Percentiles rank a stretch among this genome's conserved stretches.
phyloP scores from a whole-genome alignment of 345 rosid genomes.

The Citrus hindsii region DNA sequence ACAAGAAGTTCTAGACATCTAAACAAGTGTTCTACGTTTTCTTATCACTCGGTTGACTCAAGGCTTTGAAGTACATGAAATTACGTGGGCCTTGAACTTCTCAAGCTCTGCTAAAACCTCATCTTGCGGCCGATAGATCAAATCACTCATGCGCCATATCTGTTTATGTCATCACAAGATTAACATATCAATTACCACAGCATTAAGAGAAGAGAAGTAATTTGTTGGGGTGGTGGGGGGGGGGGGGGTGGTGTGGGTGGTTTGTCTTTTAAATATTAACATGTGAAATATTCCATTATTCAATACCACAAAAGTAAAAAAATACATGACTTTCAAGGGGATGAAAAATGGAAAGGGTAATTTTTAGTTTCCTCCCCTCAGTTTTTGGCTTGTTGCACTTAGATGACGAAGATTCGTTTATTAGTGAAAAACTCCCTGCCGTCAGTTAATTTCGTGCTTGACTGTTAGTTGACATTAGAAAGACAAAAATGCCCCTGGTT shows the following conservation, averaged over 20 bases:
- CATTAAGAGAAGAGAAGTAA: not conserved
- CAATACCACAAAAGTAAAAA: not conserved
- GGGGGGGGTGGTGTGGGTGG: too few species aligned
- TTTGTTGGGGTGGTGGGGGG: too few species aligned
- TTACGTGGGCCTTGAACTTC: slow-evolving; percentile 73
- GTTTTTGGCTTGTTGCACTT: too few species aligned
- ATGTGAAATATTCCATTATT: not conserved
- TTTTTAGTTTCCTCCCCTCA: too few species aligned
- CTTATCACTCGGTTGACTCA: slow-evolving; percentile 18
- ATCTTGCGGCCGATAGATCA: slow-evolving; percentile 84
- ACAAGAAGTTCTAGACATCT: not conserved
- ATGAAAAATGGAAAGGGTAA: not conserved
- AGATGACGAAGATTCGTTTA: too few species aligned
- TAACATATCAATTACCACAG: not conserved
- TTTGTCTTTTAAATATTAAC: not conserved
- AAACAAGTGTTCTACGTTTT: not conserved
- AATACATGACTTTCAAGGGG: not conserved
- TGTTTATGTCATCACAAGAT: slow-evolving; percentile 23
- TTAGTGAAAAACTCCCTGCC: too few species aligned
- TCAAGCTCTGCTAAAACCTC: slow-evolving; percentile 89
- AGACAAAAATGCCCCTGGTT: too few species aligned
- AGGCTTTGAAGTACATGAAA: slow-evolving; percentile 60
- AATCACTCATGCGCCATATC: slow-evolving; percentile 94
- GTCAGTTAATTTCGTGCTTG: too few species aligned
- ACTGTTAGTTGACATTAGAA: too few species aligned